Conservation (phyloP, 2,329 filamentous ascomycete species). For the Leptographium radiaticola region DNA sequence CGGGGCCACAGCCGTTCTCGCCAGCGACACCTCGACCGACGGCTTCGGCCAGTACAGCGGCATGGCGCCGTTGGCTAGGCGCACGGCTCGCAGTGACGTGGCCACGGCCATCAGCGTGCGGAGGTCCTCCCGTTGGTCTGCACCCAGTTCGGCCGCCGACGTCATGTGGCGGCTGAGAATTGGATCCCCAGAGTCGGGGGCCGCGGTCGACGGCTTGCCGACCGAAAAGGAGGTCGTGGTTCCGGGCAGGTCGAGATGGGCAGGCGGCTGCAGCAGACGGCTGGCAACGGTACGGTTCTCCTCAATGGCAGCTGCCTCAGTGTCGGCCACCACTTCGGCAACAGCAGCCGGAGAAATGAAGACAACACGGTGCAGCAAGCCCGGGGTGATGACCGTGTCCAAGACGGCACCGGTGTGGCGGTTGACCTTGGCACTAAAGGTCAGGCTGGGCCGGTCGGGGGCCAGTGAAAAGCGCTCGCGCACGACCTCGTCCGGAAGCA, state of each 20-base stretch:
- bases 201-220: conserved; percentile 16
- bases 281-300: background rate
- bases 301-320: conserved; percentile 1
- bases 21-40: conserved; percentile 29
- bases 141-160: conserved; percentile 26
- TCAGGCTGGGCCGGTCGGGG: conserved; percentile 37
- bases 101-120: conserved; percentile 33
- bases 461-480: conserved; percentile 41
- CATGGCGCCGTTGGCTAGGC: conserved; percentile 34
- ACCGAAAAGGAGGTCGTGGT: conserved; percentile 17
- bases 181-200: background rate
- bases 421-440: conserved; percentile 48
- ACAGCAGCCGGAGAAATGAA: conserved; percentile 43
- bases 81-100: conserved; percentile 26
- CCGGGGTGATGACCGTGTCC: conserved; percentile 40
- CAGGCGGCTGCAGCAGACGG: background rate
- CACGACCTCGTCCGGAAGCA: conserved; percentile 42
- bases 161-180: conserved; percentile 29
- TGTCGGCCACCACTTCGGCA: conserved; percentile 22
- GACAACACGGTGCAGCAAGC: conserved; percentile 34
- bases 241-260: conserved; percentile 2
- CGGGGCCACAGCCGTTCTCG: conserved; percentile 13
- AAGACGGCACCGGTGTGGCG: conserved; percentile 33
- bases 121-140: conserved; percentile 31
- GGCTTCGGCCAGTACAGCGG: conserved; percentile 32